Evolutionary conservation across 257 asterid genomes (phyloP).

Genomic region (Lavandula angustifolia): DNA sequence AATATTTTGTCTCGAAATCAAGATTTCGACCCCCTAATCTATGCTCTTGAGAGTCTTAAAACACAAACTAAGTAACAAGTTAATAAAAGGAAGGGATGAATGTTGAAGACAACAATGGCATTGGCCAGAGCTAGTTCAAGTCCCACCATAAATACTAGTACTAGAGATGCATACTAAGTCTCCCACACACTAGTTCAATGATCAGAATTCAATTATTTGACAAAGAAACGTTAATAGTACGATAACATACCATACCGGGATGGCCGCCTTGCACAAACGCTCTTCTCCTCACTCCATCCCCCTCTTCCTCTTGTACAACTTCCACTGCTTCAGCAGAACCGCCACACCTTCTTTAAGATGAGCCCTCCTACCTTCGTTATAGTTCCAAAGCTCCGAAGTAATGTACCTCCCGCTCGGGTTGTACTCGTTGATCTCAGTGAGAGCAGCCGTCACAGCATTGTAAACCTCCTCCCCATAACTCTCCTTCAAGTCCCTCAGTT

Average conservation of each 20-base stretch:
- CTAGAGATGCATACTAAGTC: slow-evolving; percentile 9
- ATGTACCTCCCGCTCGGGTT: slow-evolving; percentile 72
- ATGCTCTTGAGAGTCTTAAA: too few relatives aligned
- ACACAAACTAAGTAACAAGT: too few relatives aligned
- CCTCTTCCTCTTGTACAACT: slow-evolving; percentile 26
- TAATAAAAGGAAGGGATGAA: background rate
- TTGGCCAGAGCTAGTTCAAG: background rate
- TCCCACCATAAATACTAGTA: background rate
- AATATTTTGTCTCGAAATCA: too few relatives aligned
- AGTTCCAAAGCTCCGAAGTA: slow-evolving; percentile 75
- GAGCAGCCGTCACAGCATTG: slow-evolving; percentile 64
- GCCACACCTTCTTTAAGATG: slow-evolving; percentile 60
- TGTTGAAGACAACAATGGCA: slow-evolving; percentile 1
- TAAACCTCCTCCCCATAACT: slow-evolving; percentile 49
- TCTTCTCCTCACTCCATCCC: slow-evolving; percentile 23
- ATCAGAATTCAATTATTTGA: slow-evolving; percentile 31
- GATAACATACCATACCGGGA: slow-evolving; percentile 1
- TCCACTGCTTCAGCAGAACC: slow-evolving; percentile 56
- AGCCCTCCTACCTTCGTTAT: slow-evolving; percentile 58
- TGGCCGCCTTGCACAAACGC: background rate
- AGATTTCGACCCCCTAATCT: too few relatives aligned
- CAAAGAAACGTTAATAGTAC: slow-evolving; percentile 7
- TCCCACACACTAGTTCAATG: slow-evolving; percentile 31
- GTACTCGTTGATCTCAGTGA: slow-evolving; percentile 63
- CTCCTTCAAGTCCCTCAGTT: slow-evolving; percentile 54